Evolutionary conservation across 1,284 basidiomycete genomes (phyloP), one percentile per base, ranked within the genome.

Genomic region (Cutaneotrichosporon arboriforme): DNA sequence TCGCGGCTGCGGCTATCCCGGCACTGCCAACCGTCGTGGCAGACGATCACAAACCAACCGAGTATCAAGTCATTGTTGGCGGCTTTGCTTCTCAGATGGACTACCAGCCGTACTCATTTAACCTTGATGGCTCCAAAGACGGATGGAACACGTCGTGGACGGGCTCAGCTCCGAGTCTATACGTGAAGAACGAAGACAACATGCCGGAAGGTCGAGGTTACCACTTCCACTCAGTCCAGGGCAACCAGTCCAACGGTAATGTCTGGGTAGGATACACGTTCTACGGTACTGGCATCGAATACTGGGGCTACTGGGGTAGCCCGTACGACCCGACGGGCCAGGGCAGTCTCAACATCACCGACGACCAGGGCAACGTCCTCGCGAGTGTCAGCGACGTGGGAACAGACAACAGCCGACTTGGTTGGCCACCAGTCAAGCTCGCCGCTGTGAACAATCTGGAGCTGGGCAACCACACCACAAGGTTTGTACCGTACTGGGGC

Each of bases 211-310:
- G 42, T 2, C n/a, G 8, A 26, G 42, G 42, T 15, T 44, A 18
- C n/a, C 42, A 44, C 31, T 44, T n/a, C 22, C 26, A 33, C 42
- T 33, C 26, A 3, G 33, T 33, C 15, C n/a, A 22, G 15, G 23
- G 22, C 17, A 20, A 9, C 26, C 8, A 1, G 8, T 34, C 42
- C 15, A 42, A 42, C 23, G 4, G 12, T 15, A 22, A 26, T 17
- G 42, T 44, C 4, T 44, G 42, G 42, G 42, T 44, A n/a, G 42
- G 42, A 2, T 44, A 44, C 42, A 44, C 42, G 1, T 44, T 44
- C 13, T n/a, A 18, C 17, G 42, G 42, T 10, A 26, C 17, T 5
- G n/a, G 26, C 31, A 20, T 44, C n/a, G 42, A 44, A 26, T 44
- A 33, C 42, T 44, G 31, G 26, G 42, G 42, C 3, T 34, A 20